Percentiles rank a stretch among this genome's conserved stretches.
These are phyloP conservation scores for Colletotrichum noveboracense DNA, from an alignment of 2,329 filamentous ascomycete species.

Conservation along the genomic window DNA sequence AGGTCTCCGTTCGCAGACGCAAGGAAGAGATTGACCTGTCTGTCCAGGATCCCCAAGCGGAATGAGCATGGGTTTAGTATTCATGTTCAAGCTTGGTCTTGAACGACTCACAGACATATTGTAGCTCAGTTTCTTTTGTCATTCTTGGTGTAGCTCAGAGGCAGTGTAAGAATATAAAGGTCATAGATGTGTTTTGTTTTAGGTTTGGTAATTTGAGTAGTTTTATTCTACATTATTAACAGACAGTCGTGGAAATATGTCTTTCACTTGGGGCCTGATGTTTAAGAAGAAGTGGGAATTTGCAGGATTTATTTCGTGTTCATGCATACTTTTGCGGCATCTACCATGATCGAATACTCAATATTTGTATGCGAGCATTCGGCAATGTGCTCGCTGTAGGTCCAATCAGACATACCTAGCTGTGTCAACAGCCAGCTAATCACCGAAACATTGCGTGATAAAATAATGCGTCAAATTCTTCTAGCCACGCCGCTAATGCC, in stretches of 20 bases:
- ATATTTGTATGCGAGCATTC: background rate
- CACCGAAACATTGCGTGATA: background rate
- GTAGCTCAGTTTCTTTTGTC: background rate
- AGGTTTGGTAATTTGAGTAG: background rate
- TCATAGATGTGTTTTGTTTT: background rate
- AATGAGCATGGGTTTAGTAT: background rate
- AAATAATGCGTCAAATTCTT: background rate
- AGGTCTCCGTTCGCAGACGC: background rate
- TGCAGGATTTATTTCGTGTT: background rate
- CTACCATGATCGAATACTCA: no score
- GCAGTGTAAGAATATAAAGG: background rate
- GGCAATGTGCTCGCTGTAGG: background rate
- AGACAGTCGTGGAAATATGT: no score
- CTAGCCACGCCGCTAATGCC: fast-evolving
- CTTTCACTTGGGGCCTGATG: no score
- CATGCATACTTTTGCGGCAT: background rate
- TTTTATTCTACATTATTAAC: fast-evolving
- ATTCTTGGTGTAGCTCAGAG: background rate
- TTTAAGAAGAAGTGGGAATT: background rate
- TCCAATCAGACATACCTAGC: background rate
- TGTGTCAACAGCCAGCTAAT: background rate
- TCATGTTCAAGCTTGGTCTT: background rate
- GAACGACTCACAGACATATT: background rate
- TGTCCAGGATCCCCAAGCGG: background rate
- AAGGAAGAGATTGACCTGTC: background rate